These are phyloP conservation scores for Globisporangium yorkense DNA, from an alignment of 352 stramenopile genomes.

Conservation along the genomic window DNA sequence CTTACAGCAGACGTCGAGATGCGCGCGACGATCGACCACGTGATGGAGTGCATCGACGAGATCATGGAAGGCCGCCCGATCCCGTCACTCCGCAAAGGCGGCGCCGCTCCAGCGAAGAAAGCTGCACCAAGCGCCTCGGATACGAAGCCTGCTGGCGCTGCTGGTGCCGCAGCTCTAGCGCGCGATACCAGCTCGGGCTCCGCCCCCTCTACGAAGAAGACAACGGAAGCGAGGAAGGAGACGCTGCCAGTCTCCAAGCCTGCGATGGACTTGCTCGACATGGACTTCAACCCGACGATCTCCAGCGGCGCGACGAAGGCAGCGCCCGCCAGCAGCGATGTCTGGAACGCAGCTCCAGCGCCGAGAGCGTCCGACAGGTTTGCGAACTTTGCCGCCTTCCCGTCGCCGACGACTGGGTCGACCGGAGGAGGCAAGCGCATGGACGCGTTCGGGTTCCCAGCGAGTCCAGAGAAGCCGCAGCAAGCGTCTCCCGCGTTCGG, in stretches of 20 bases:
- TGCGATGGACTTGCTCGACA: slow-evolving; percentile 46
- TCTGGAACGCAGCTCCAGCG: slow-evolving; percentile 9
- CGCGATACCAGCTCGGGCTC: background rate
- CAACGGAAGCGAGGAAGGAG: slow-evolving; percentile 54
- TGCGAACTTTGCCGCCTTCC: slow-evolving; percentile 61
- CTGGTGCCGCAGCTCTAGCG: background rate
- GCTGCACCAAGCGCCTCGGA: background rate
- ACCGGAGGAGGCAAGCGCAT: slow-evolving; percentile 21
- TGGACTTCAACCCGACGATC: slow-evolving; percentile 63
- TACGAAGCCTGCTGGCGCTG: background rate
- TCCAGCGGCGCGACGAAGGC: slow-evolving; percentile 19
- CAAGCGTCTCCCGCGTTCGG: slow-evolving; percentile 21
- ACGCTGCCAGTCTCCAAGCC: slow-evolving; percentile 22
- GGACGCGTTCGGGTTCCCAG: slow-evolving; percentile 49
- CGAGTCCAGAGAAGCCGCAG: slow-evolving; percentile 39
- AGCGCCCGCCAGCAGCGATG: slow-evolving; percentile 12
- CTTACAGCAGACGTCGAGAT: slow-evolving; percentile 88
- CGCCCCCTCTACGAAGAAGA: slow-evolving; percentile 25
- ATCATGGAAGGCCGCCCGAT: slow-evolving; percentile 40
- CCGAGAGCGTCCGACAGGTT: slow-evolving; percentile 28
- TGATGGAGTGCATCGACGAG: slow-evolving; percentile 87
- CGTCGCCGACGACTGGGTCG: slow-evolving; percentile 20
- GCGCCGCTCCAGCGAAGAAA: background rate
- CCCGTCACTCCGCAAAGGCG: slow-evolving; percentile 23
- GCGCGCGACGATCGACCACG: slow-evolving; percentile 88